A percentile compares a stretch with the other conserved stretches of the same genome.
Evolutionary conservation across 2,329 filamentous ascomycete species (phyloP).

Genomic region (Alternaria panax): DNA sequence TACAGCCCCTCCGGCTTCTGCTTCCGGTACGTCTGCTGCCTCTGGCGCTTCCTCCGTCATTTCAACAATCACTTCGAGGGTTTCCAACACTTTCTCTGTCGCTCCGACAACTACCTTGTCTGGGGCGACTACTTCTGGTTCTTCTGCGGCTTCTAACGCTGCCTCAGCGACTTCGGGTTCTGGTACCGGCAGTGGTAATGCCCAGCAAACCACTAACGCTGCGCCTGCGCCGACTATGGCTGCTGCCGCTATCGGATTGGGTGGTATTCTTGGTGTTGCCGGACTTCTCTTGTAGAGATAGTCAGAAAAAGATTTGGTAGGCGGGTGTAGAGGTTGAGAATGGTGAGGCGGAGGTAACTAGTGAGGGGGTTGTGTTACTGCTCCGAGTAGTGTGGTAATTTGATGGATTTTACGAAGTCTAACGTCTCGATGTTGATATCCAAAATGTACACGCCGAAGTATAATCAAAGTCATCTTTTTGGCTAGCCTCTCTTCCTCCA

Average conservation of each 20-base stretch:
- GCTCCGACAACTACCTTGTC: background rate
- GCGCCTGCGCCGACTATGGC: slow-evolving; percentile 2
- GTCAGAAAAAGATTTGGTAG: background rate
- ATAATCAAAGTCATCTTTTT: background rate
- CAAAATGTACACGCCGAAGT: background rate
- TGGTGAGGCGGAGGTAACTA: background rate
- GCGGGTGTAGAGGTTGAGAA: too few species aligned
- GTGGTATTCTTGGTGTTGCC: slow-evolving; percentile 2
- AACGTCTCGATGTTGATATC: background rate
- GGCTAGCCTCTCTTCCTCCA: rapidly evolving
- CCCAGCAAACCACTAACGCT: background rate
- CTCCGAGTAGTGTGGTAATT: background rate
- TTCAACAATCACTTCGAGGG: background rate
- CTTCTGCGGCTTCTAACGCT: slow-evolving; percentile 1
- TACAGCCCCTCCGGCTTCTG: slow-evolving; percentile 1
- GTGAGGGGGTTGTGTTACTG: background rate
- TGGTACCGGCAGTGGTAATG: background rate
- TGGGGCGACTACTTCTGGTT: background rate
- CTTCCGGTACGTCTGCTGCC: slow-evolving; percentile 1
- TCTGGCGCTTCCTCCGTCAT: background rate
- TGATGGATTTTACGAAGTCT: background rate
- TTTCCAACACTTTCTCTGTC: background rate
- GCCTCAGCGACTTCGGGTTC: slow-evolving; percentile 1
- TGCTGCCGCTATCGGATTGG: background rate
- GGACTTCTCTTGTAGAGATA: slow-evolving; percentile 1